Conservation (phyloP, 192 early-diverging fungal species). For the Radiomyces spectabilis region DNA sequence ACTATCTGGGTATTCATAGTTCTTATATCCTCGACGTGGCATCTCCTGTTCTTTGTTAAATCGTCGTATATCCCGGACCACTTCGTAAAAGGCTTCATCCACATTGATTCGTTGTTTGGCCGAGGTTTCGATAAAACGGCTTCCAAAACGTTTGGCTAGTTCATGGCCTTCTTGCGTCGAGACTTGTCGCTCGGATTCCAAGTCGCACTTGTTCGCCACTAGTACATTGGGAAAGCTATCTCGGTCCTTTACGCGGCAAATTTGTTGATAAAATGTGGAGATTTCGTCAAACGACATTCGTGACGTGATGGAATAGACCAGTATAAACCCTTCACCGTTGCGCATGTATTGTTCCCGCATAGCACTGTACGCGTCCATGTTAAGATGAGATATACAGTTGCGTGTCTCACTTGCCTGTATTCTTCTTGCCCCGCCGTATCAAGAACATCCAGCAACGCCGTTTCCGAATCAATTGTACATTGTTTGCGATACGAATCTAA, state of each 20-base stretch:
- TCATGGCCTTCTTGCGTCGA: slow-evolving; percentile 73
- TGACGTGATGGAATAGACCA: slow-evolving; percentile 91
- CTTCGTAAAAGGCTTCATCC: slow-evolving; percentile 82
- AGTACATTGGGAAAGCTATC: slow-evolving; percentile 86
- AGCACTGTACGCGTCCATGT: slow-evolving; percentile 45
- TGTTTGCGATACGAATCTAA: slow-evolving; percentile 96
- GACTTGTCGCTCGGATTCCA: slow-evolving; percentile 77
- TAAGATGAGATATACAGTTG: no score
- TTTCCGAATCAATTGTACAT: slow-evolving; percentile 84
- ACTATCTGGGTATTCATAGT: no score
- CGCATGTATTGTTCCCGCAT: slow-evolving; percentile 97
- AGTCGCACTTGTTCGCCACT: slow-evolving; percentile 92
- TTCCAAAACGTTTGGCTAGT: slow-evolving; percentile 70
- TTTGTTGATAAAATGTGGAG: slow-evolving; percentile 86
- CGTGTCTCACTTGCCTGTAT: slow-evolving; percentile 71
- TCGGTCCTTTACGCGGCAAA: slow-evolving; percentile 90
- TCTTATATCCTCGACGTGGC: no score
- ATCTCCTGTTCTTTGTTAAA: slow-evolving; percentile 59
- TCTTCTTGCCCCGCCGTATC: slow-evolving; percentile 97
- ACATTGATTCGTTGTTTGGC: slow-evolving; percentile 88
- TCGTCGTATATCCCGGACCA: slow-evolving; percentile 78
- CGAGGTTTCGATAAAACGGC: slow-evolving; percentile 84
- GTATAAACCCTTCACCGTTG: slow-evolving; percentile 90
- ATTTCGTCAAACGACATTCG: slow-evolving; percentile 90
- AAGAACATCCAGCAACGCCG: slow-evolving; percentile 84